Evolutionary conservation across 1,284 basidiomycete species (phyloP), one percentile per base, ranked within the genome.

Genomic region (Rhizoctonia solani): DNA sequence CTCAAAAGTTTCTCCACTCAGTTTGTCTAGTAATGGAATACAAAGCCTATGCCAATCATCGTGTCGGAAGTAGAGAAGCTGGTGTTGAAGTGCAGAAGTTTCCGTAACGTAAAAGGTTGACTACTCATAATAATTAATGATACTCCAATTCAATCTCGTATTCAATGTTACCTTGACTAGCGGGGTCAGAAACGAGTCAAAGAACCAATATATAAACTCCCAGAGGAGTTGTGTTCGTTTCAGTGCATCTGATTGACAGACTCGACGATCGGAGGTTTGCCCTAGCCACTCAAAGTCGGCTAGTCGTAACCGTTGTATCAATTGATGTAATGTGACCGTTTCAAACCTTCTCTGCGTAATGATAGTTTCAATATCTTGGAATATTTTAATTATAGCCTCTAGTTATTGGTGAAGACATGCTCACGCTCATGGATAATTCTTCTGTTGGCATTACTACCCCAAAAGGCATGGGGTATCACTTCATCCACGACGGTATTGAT

Each of bases 41-140:
- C 92, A 95, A 3, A 98, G 81, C 1, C 77, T 79, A n/a, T 83
- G 80, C 97, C 97, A 99, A 72, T 96, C 94, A 67, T 95, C 93
- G 68, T 98, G 94, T 6, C 93, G 85, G 74, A 97, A 99, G 76
- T 96, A 99, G 0, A 98, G 79, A 0, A 95, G 84, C 56, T 87
- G 85, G 71, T 96, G 93, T n/a, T 89, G 83, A 71, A 90, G 94
- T 1, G 88, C 89, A 4, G 90, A 88, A 0, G 95, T 93, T 72
- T 99, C 94, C 0, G 97, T 99, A 44, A 92, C 83, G 75, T 98
- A 98, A 78, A 98, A 99, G 0, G 89, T 89, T 0, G 93, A 93
- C 92, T 97, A 69, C 49, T 42, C 29, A 42, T 32, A 32, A 42
- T 23, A 66, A n/a, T 6, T 49, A 27, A 46, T 1, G 55, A 56